phyloP scores from a whole-genome alignment of 495 filamentous ascomycete genomes.

The Lasiosphaeria ovina region DNA sequence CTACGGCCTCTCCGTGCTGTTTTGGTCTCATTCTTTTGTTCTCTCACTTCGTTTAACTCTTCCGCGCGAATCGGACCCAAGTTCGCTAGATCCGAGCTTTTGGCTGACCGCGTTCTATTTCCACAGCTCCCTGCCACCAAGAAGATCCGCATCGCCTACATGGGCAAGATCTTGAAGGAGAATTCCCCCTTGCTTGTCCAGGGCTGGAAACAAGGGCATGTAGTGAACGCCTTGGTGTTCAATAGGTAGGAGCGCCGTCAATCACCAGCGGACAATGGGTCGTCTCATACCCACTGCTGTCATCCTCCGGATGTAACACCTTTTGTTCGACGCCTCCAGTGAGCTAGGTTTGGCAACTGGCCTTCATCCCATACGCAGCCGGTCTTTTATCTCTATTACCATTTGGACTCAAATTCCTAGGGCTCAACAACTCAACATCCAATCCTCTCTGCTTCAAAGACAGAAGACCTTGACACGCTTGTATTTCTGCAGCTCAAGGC shows the following conservation, averaged over 20 bases:
- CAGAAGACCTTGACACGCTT: too few relatives aligned
- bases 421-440: too few relatives aligned
- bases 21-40: too few relatives aligned
- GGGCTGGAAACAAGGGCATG: slow-evolving; percentile 72
- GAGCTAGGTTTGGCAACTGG: too few relatives aligned
- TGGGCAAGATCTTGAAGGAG: slow-evolving; percentile 77
- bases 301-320: background rate
- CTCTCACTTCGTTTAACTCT: too few relatives aligned
- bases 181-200: slow-evolving; percentile 59
- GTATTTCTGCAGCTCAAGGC: too few relatives aligned
- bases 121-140: slow-evolving; percentile 49
- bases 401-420: too few relatives aligned
- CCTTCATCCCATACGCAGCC: too few relatives aligned
- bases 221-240: slow-evolving; percentile 79
- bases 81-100: background rate
- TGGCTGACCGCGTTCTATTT: slow-evolving; percentile 18
- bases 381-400: too few relatives aligned
- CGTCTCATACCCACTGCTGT: background rate
- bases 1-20: background rate
- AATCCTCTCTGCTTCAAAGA: too few relatives aligned
- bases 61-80: too few relatives aligned
- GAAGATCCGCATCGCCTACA: slow-evolving; percentile 68
- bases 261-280: slow-evolving; percentile 6
- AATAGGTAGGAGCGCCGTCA: slow-evolving; percentile 35
- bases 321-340: background rate